Conservation (phyloP, 495 filamentous ascomycete species). For the Wilcoxina mikolae region DNA sequence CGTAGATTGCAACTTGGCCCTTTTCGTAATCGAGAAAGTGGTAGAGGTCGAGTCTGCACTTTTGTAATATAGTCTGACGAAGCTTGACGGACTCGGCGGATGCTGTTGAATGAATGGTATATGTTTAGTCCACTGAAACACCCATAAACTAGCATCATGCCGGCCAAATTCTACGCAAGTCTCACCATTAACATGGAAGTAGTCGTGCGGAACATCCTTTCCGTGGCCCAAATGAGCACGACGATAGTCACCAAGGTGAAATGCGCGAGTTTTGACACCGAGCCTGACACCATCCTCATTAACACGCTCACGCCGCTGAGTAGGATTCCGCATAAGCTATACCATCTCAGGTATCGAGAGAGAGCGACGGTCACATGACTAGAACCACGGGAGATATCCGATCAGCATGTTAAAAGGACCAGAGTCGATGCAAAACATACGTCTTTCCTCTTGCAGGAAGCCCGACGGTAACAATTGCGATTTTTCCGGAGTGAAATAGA, state of each 20-base stretch:
- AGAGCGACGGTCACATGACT: constrained; percentile 92
- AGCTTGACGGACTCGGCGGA: constrained; percentile 74
- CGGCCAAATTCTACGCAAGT: too few relatives aligned
- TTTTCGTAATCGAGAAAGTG: constrained; percentile 92
- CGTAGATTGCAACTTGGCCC: constrained; percentile 96
- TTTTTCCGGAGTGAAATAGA: constrained; percentile 91
- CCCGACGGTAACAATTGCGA: constrained; percentile 93
- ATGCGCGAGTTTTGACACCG: constrained; percentile 93
- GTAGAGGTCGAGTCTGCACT: constrained; percentile 93
- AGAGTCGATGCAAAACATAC: constrained; percentile 36
- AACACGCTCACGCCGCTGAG: constrained; percentile 17
- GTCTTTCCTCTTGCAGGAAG: constrained; percentile 95
- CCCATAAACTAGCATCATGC: not conserved
- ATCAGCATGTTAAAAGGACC: constrained; percentile 10
- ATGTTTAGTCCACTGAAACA: not conserved
- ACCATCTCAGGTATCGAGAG: constrained; percentile 89
- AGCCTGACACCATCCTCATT: constrained; percentile 43
- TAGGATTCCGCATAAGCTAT: constrained; percentile 17
- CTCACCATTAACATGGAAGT: constrained; percentile 83
- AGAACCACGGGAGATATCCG: constrained; percentile 16
- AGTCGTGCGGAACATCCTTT: constrained; percentile 85
- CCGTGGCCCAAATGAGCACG: constrained; percentile 75
- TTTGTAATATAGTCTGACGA: constrained; percentile 91
- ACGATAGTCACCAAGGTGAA: constrained; percentile 93
- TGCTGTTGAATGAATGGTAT: constrained; percentile 32